Evolutionary conservation across 306 rosid species (phyloP), one percentile per base, ranked within the genome.

Genomic region (Sicyos baderoa): DNA sequence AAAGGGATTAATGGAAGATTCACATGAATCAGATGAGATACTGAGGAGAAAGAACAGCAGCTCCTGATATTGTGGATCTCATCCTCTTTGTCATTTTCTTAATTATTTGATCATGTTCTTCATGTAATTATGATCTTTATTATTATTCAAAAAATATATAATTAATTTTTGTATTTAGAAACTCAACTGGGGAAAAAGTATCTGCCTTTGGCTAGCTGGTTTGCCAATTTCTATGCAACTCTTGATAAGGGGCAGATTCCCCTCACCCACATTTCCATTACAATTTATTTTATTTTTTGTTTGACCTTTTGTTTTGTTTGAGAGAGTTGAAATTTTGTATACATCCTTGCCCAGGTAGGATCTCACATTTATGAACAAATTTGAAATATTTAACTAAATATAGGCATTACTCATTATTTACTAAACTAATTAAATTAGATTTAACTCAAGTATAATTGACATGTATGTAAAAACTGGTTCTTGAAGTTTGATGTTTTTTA

Each of bases 1-100:
- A 59, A 13, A 7, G 18, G 19, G 35, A 29, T 16, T n/a, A 35
- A 32, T 32, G 51, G 69, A 18, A 37, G 51, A 59, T 59, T 1
- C 13, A 60, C 10, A n/a, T 63, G 69, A 63, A 52, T 1, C 13
- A 60, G 18, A n/a, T 63, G 69, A 63, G 69, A 40, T 9, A 10
- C 10, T 18, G 29, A 9, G 9, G 52, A 18, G 29, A 37, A 16
- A 62, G n/a, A 8, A n/a, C 22, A 12, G 32, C 19, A 21, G 19
- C 45, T 65, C 54, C 70, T 65, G 14, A 44, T 45, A 65, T 44
- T 65, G 54, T 65, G 70, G 70, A 65, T 65, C 70, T 64, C 70
- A 64, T 64, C 45, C 17, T 64, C 53, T 40, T 4, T 23, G 17
- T 13, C 18, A 12, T 8, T 57, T 17, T 57, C 42, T 35, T 4